Conservation (phyloP, 768 basidiomycete species). For the Lactarius trivialis region DNA sequence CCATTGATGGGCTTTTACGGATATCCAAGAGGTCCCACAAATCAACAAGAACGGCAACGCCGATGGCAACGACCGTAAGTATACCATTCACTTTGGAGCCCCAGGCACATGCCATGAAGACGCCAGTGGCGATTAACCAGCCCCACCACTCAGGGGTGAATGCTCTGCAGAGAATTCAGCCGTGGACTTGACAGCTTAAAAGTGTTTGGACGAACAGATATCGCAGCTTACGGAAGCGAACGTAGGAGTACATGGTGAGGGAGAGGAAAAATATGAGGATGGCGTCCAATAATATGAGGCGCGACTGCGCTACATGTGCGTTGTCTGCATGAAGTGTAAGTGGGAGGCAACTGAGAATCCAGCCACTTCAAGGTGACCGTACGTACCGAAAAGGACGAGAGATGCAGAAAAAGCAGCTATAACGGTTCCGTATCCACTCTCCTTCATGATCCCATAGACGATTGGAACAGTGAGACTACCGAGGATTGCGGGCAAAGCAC, state of each 20-base stretch:
- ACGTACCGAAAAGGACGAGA: constrained; percentile 82
- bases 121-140: constrained; percentile 86
- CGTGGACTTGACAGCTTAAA: not conserved
- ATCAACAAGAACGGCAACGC: constrained; percentile 86
- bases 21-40: constrained; percentile 91
- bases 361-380: not conserved
- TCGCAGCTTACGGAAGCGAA: constrained; percentile 91
- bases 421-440: constrained; percentile 90
- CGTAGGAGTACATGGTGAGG: constrained; percentile 85
- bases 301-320: constrained; percentile 92
- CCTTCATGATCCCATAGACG: constrained; percentile 96
- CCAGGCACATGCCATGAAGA: constrained; percentile 93
- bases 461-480: constrained; percentile 87
- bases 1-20: constrained; percentile 75
- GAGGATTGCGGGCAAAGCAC: constrained; percentile 85
- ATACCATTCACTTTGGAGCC: constrained; percentile 98
- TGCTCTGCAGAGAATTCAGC: constrained; percentile 45
- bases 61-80: constrained; percentile 82
- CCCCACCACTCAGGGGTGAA: constrained; percentile 91
- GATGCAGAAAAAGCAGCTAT: constrained; percentile 86
- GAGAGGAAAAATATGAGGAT: constrained; percentile 94
- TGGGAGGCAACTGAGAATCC: not conserved
- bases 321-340: constrained; percentile 55
- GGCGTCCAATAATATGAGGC: constrained; percentile 92
- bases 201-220: constrained; percentile 53